Evolutionary conservation across 495 filamentous ascomycete genomes (phyloP).

Genomic region (Lindgomyces ingoldianus): DNA sequence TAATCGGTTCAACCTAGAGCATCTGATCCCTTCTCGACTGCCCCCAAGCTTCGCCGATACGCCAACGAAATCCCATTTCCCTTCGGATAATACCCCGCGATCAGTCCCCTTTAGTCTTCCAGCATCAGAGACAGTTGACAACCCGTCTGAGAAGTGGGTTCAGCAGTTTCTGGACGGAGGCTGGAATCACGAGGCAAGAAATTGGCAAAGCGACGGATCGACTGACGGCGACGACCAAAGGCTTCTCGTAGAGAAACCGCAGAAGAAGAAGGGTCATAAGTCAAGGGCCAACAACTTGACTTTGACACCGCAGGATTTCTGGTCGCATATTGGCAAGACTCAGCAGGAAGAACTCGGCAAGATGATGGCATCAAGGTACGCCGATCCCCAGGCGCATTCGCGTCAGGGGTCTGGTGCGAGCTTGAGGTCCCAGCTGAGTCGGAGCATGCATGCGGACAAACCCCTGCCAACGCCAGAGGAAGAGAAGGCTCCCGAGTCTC

Average conservation of each 20-base stretch:
- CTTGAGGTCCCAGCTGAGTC: constrained; percentile 9
- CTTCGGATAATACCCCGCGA: constrained; percentile 22
- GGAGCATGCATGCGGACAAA: constrained; percentile 17
- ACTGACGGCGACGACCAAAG: not conserved
- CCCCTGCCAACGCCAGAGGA: constrained; percentile 16
- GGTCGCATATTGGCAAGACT: constrained; percentile 38
- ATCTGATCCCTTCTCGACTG: constrained; percentile 44
- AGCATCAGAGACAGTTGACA: not conserved
- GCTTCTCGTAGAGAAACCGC: not conserved
- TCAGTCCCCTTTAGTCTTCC: not conserved
- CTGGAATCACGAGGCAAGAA: constrained; percentile 34
- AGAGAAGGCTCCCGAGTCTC: not conserved
- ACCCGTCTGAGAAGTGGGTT: constrained; percentile 41
- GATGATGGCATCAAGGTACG: constrained; percentile 42
- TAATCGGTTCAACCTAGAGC: constrained; percentile 38
- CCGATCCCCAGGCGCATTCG: constrained; percentile 22
- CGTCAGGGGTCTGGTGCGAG: constrained; percentile 27
- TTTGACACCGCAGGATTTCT: constrained; percentile 45
- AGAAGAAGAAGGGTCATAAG: constrained; percentile 35
- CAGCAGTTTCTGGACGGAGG: constrained; percentile 36
- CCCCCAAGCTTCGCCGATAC: constrained; percentile 22
- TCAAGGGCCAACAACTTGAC: constrained; percentile 42
- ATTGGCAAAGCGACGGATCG: constrained; percentile 42
- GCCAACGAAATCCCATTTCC: constrained; percentile 23
- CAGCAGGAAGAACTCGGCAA: constrained; percentile 35